Conservation (phyloP, 805 yeast genomes). For the Candida maris region DNA sequence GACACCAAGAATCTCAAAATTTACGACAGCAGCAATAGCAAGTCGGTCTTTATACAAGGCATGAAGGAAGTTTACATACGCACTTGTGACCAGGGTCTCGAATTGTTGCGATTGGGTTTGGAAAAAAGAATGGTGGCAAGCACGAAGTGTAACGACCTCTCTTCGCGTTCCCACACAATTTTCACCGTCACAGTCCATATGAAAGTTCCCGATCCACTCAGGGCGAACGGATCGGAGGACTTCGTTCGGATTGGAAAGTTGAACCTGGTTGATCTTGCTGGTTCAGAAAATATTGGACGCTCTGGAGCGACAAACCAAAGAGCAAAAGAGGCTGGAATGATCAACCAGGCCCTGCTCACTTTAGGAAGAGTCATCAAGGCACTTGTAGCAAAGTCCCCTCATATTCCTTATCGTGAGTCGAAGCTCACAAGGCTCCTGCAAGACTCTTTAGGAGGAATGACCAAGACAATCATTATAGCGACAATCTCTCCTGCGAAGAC, state of each 20-base stretch:
- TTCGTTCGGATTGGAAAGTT: slow-evolving; percentile 58
- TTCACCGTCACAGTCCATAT: slow-evolving; percentile 65
- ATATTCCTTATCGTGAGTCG: slow-evolving; percentile 83
- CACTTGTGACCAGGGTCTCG: slow-evolving; percentile 48
- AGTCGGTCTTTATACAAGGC: slow-evolving; percentile 51
- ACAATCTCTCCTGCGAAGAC: slow-evolving; percentile 80
- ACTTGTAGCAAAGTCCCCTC: slow-evolving; percentile 56
- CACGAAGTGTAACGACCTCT: slow-evolving; percentile 71
- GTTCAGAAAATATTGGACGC: slow-evolving; percentile 79
- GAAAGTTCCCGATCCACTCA: slow-evolving; percentile 42
- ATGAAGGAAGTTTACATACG: slow-evolving; percentile 52
- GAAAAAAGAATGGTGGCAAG: slow-evolving; percentile 67
- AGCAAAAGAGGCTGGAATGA: slow-evolving; percentile 87
- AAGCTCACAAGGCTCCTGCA: slow-evolving; percentile 75
- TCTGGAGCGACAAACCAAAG: slow-evolving; percentile 83
- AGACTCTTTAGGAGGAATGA: slow-evolving; percentile 83
- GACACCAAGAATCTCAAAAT: slow-evolving; percentile 50
- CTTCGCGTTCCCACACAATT: slow-evolving; percentile 78
- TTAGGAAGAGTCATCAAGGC: slow-evolving; percentile 82
- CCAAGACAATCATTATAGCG: slow-evolving; percentile 83
- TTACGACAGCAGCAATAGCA: slow-evolving; percentile 45
- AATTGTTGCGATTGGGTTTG: slow-evolving; percentile 53
- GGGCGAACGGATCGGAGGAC: slow-evolving; percentile 42
- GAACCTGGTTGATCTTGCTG: slow-evolving; percentile 86
- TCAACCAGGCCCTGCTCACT: slow-evolving; percentile 77